Evolutionary conservation across 1,284 basidiomycete species (phyloP), one percentile per base, ranked within the genome.

Genomic region (Sporisorium reilianum): DNA sequence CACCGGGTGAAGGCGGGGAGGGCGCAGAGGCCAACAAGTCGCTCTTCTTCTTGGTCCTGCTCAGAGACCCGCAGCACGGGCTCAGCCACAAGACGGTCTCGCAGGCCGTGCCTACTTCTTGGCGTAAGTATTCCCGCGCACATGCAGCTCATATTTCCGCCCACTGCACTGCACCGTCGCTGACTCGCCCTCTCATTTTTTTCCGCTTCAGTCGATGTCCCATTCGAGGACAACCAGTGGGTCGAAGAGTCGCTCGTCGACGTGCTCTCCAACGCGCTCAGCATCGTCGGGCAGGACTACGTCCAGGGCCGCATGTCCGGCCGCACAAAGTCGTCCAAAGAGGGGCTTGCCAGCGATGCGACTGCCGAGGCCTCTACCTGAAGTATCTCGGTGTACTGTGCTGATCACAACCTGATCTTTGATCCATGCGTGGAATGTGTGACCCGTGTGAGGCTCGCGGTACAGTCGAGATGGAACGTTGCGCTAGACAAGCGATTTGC

Each of bases 161-260:
- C n/a, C n/a, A n/a, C n/a, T n/a, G n/a, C n/a, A n/a, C n/a, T 20
- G 25, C n/a, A 36, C 18, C 18, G 11, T 20, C 22, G 30, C 54
- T 64, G 53, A 56, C 48, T 50, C 16, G 14, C 23, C 20, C 49
- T 49, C 25, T 9, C 36, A 22, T 44, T 45, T n/a, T n/a, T n/a
- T 50, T 22, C 18, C 55, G 40, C n/a, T n/a, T 34, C 73, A 82
- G 80, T 83, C 45, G 59, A 80, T 3, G 70, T 83, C 3, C 64
- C 79, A 1, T 78, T 79, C 40, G 80, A 80, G 41, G 55, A 80
- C 42, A 82, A 84, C 42, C 65, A 73, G 5, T 84, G 83, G 83
- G 82, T 83, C 25, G 83, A 84, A 49, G 78, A 84, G 51, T 68
- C 76, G 20, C 62, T 84, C 16, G 76, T 80, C 44, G 83, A 84